phyloP scores from a whole-genome alignment of 169 alveolate species.

The Cryptosporidium parvum region DNA sequence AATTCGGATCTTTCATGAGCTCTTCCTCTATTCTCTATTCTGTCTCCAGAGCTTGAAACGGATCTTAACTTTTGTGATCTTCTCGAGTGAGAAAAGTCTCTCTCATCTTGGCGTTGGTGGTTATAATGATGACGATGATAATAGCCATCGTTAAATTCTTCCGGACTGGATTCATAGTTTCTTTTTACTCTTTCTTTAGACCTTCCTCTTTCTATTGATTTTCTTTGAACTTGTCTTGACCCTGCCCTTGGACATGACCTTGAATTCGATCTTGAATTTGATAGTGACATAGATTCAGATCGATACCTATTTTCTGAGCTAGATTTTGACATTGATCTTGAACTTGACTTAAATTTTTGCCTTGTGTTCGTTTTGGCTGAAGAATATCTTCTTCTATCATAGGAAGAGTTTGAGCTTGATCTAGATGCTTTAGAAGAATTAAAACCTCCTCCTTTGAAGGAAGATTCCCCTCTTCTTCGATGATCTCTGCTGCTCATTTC shows the following conservation, averaged over 20 bases:
- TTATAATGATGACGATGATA: neutral
- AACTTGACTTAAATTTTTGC: neutral
- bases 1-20: neutral
- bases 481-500: neutral
- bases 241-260: neutral
- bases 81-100: neutral
- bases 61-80: neutral
- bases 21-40: neutral
- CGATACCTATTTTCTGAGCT: neutral
- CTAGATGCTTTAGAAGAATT: neutral
- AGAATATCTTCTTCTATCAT: neutral
- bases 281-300: conserved; percentile 13
- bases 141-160: neutral
- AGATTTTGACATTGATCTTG: conserved; percentile 41
- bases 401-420: neutral
- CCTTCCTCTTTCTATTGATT: conserved; percentile 4
- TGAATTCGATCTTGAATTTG: conserved; percentile 6
- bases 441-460: neutral
- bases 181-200: neutral
- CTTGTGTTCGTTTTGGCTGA: neutral
- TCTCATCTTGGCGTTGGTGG: neutral
- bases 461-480: neutral
- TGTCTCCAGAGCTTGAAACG: neutral
- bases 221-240: neutral
- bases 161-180: neutral